Conservation (phyloP, 1,284 basidiomycete species). For the Rhizoctonia solani region DNA sequence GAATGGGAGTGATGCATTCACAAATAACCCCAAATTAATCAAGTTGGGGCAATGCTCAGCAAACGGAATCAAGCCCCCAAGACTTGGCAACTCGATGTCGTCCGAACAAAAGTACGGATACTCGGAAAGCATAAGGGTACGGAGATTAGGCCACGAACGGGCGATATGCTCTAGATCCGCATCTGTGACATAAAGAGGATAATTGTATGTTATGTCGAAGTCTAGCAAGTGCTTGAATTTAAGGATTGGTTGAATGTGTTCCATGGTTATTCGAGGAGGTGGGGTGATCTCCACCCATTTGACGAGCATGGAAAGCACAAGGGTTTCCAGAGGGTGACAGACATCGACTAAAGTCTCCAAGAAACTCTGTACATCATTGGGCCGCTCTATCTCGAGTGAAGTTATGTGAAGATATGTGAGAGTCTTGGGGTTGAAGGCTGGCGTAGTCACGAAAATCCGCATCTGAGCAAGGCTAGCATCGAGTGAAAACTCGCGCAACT, state of each 20-base stretch:
- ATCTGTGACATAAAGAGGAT: conserved; percentile 21
- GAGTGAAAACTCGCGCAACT: conserved; percentile 21
- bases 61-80: conserved; percentile 23
- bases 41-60: conserved; percentile 30
- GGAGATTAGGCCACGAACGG: conserved; percentile 28
- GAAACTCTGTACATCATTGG: conserved; percentile 25
- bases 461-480: conserved; percentile 27
- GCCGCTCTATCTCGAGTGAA: conserved; percentile 31
- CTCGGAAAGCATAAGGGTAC: conserved; percentile 32
- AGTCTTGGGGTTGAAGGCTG: conserved; percentile 20
- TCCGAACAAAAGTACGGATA: conserved; percentile 33
- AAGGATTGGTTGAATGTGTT: conserved; percentile 26
- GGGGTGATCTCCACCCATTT: conserved; percentile 32
- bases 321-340: conserved; percentile 27
- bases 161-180: conserved; percentile 27
- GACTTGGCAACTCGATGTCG: conserved; percentile 32
- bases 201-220: conserved; percentile 34
- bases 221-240: conserved; percentile 18
- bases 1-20: conserved; percentile 28
- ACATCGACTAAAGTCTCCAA: conserved; percentile 29
- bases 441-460: conserved; percentile 19
- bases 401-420: conserved; percentile 30
- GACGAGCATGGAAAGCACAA: conserved; percentile 30
- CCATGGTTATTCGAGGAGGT: conserved; percentile 32
- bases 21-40: conserved; percentile 23